A percentile compares a stretch with the other conserved stretches of the same genome.
Evolutionary conservation across 108 stramenopile genomes (phyloP).

Genomic region (Skeletonema grethae): DNA sequence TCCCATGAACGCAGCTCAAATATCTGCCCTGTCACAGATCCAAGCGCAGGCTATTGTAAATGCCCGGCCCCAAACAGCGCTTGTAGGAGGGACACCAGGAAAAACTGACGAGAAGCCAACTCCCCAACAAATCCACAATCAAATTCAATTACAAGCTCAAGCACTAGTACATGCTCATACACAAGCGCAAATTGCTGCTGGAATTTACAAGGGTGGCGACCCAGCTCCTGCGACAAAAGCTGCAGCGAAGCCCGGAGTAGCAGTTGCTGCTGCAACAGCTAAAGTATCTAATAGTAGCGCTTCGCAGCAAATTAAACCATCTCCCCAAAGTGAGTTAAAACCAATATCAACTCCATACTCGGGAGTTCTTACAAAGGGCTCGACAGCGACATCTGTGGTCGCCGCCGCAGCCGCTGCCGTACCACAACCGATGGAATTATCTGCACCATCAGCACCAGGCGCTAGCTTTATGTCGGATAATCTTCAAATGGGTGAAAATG

Average conservation of each 20-base stretch:
- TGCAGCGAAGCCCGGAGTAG: conserved; percentile 7
- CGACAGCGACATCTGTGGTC: conserved; percentile 10
- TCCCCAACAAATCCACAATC: conserved; percentile 76
- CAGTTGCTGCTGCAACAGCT: conserved; percentile 30
- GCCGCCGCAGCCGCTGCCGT: conserved; percentile 15
- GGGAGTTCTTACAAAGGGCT: not conserved
- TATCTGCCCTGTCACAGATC: conserved; percentile 73
- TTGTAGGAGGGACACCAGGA: conserved; percentile 22
- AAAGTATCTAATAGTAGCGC: not conserved
- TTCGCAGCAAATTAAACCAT: conserved; percentile 16
- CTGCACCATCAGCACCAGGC: not conserved
- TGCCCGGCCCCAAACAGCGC: conserved; percentile 64
- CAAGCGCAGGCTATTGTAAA: conserved; percentile 90
- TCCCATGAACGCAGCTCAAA: conserved; percentile 61
- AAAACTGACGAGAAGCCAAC: conserved; percentile 47
- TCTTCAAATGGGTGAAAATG: conserved; percentile 11
- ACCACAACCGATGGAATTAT: not conserved
- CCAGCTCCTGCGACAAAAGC: conserved; percentile 9
- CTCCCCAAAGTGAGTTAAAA: conserved; percentile 11
- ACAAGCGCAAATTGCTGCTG: conserved; percentile 81
- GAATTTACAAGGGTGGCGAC: conserved; percentile 71
- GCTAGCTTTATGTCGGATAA: not conserved
- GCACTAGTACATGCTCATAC: conserved; percentile 84
- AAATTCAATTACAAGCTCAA: conserved; percentile 82
- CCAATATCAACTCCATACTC: not conserved